phyloP scores from a whole-genome alignment of 2,329 filamentous ascomycete genomes.

The Metarhizium anisopliae region DNA sequence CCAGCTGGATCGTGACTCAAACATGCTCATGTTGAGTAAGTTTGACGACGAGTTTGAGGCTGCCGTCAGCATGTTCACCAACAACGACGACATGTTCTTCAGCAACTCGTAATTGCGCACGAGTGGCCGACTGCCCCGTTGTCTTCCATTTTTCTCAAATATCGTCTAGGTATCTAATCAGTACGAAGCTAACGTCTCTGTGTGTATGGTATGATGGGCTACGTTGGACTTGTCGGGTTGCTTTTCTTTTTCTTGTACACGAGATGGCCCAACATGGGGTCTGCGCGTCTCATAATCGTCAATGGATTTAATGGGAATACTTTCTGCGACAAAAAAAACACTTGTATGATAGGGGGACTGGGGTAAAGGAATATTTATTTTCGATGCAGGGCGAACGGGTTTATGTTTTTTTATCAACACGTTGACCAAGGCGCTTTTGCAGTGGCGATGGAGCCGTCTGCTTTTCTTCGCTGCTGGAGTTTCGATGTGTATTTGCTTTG shows the following conservation, averaged over 20 bases:
- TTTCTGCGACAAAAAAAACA: conserved; percentile 1
- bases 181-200: conserved; percentile 2
- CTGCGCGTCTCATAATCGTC: background rate
- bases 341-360: conserved; percentile 1
- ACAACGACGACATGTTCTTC: conserved; percentile 45
- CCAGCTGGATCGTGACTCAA: conserved; percentile 35
- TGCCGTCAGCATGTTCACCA: conserved; percentile 40
- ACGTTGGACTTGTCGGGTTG: background rate
- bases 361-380: background rate
- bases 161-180: conserved; percentile 1
- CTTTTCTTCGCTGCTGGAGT: conserved; percentile 4
- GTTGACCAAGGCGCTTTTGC: conserved; percentile 3
- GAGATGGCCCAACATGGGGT: background rate
- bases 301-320: background rate
- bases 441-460: background rate
- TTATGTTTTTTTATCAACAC: conserved; percentile 8
- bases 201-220: conserved; percentile 5
- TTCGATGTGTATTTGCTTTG: conserved; percentile 9
- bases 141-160: conserved; percentile 1
- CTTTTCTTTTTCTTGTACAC: background rate
- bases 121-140: background rate
- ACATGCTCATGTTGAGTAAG: conserved; percentile 42
- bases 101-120: conserved; percentile 20
- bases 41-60: conserved; percentile 46
- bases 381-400: conserved; percentile 11